Evolutionary conservation across 352 stramenopile species (phyloP), one percentile per base, ranked within the genome.

Genomic region (Pythium catenulatum): DNA sequence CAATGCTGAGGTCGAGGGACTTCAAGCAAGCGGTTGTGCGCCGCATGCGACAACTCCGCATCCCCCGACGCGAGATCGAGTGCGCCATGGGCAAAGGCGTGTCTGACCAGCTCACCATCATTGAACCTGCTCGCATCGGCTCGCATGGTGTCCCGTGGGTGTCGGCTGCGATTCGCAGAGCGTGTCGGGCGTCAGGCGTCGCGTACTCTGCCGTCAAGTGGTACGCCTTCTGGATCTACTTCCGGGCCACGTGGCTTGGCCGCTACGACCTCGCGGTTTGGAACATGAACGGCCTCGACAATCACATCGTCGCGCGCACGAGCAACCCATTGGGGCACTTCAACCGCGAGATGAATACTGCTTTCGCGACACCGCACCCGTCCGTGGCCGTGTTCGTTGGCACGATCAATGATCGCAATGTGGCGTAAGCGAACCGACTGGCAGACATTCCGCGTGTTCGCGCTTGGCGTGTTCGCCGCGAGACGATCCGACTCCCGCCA

Each of bases 181-280:
- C 36, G 56, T 66, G 56, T 23, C 6, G 6, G 6, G 56, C 73
- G 21, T 8, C 8, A 14, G 32, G 23, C 15, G 21, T 66, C 27
- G 9, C 14, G 13, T 59, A 83, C 15, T 80, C 45, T 5, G 1
- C 2, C 3, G 3, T 23, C 0, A 86, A 85, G 11, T 87, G 78
- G 75, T 2, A 3, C 0, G 21, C 4, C 56, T 87, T 83, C 70
- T 85, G 74, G 61, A 7, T 19, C 3, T 91, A 91, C 56, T 89
- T 89, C 43, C 56, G 66, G 0, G 37, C 61, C 3, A 89, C 84
- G 0, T 90, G 68, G 82, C 9, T 90, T 11, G 39, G 83, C n/a
- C 6, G 65, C 8, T 86, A 74, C 58, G 19, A 58, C 1, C 72
- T 68, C 1, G 48, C 54, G 0, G 17, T 87, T 8, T 88, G 81